Base-by-base conservation (phyloP, 768 basidiomycete species). In the Leccinum subgranulosum region DNA sequence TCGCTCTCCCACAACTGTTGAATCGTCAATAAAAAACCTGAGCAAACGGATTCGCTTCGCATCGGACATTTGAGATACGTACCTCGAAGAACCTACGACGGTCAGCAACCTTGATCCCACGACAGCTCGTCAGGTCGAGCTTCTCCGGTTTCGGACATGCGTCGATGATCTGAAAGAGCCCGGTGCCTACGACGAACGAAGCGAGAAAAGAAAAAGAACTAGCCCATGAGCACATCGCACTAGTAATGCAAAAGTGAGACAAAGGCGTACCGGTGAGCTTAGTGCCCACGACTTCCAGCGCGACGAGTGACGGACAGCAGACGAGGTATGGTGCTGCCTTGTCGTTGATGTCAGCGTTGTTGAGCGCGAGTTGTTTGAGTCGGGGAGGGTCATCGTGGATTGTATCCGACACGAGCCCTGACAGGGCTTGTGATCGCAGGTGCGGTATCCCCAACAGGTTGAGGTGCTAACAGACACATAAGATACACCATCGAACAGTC, bases 81-180 rank as follows among this genome's bases (percentile, higher is more conserved):
- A 64, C 87, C 75, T 88, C 84, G 62, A 90, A 90, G 63, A 90
- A 84, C 7, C 78, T 78, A 14, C 88, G 77, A 27, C 87, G 74
- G 58, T 87, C 84, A 1, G 75, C 75, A 4, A 25, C 25, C 25
- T 25, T 25, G 25, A 25, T 25, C 25, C 25, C 25, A 25, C 25
- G 25, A 25, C 25, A 88, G 57, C 85, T 82, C 4, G 84, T 88
- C 48, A 90, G 70, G 64, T 88, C 82, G 17, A 89, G 66, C 15
- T 73, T 79, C 56, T 75, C 69, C 28, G 90, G 73, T 28, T 71
- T 73, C 2, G 73, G 59, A 61, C 87, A 90, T 0, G 75, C 76
- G 60, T 88, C 81, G 29, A 90, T 73, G 36, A 90, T 78, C 3
- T 69, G 61, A 61, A 82, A 83, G 21, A 89, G 64, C 9, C 81